A percentile compares a stretch with the other conserved stretches of the same genome.
Evolutionary conservation across 306 rosid genomes (phyloP).

Genomic region (Morella rubra): DNA sequence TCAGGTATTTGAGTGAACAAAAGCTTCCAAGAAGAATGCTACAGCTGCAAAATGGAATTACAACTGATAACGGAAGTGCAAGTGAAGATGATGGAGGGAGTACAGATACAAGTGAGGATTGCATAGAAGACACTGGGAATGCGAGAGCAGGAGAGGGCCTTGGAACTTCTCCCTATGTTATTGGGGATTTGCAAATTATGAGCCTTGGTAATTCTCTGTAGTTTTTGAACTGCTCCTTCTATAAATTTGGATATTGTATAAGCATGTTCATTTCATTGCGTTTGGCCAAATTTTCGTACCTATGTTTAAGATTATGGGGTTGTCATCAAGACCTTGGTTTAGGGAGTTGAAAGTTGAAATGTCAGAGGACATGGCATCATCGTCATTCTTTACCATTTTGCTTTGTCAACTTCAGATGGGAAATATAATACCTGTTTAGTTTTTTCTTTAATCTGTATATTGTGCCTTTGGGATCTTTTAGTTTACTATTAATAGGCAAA

Average conservation of each 20-base stretch:
- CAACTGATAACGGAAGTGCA: slow-evolving; percentile 54
- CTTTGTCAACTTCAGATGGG: background rate
- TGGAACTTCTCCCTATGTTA: slow-evolving; percentile 58
- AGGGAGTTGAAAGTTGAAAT: background rate
- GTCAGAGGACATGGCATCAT: background rate
- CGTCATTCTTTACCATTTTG: background rate
- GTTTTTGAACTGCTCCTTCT: slow-evolving; percentile 15
- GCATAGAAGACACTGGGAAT: slow-evolving; percentile 47
- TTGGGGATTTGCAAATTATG: slow-evolving; percentile 75
- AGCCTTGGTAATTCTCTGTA: slow-evolving; percentile 60
- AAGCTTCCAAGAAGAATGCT: slow-evolving; percentile 88
- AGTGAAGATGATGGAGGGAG: slow-evolving; percentile 72
- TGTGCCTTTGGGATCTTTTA: background rate
- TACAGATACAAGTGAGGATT: slow-evolving; percentile 75
- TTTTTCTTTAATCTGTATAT: background rate
- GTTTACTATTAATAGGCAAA: background rate
- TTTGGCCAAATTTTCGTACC: slow-evolving; percentile 10
- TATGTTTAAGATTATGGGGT: background rate
- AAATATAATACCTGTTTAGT: background rate
- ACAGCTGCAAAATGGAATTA: slow-evolving; percentile 66
- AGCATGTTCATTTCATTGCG: slow-evolving; percentile 21
- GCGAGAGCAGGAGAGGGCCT: slow-evolving; percentile 34
- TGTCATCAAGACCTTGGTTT: background rate
- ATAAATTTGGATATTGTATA: slow-evolving; percentile 1
- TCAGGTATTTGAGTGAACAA: slow-evolving; percentile 80